Percentiles rank a stretch among this genome's conserved stretches.
These are phyloP conservation scores for Vigna unguiculata DNA, from an alignment of 306 rosid genomes.

Conservation along the genomic window DNA sequence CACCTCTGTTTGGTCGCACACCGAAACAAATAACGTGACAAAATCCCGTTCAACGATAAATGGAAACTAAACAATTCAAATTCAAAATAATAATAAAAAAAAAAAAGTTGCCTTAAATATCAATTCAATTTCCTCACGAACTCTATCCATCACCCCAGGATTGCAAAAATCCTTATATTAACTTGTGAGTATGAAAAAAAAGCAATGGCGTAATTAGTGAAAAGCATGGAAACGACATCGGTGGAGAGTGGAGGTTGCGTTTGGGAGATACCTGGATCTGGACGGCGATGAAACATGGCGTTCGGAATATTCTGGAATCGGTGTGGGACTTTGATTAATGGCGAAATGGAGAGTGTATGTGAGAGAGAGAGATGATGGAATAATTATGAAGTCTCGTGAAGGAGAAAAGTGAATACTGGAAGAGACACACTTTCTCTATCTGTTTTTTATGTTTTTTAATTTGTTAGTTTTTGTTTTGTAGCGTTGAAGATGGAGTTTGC, in stretches of 20 bases:
- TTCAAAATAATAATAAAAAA: not conserved
- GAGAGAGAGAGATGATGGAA: not conserved
- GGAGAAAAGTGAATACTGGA: not conserved
- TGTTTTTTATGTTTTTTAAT: not conserved
- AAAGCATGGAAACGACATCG: not conserved
- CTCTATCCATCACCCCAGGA: constrained; percentile 12
- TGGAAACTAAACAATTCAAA: not conserved
- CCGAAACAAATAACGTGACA: constrained; percentile 27
- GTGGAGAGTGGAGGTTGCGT: not conserved
- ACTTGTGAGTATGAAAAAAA: not conserved
- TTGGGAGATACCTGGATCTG: constrained; percentile 39
- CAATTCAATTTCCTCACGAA: constrained; percentile 33
- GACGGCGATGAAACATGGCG: constrained; percentile 36
- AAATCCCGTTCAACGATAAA: constrained; percentile 39
- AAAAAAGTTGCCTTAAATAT: constrained; percentile 9
- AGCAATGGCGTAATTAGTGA: not conserved
- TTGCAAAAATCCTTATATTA: not conserved
- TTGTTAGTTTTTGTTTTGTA: not conserved
- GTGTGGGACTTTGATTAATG: not conserved
- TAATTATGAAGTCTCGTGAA: constrained; percentile 15
- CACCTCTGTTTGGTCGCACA: constrained; percentile 5
- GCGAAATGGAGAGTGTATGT: not conserved
- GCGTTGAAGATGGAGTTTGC: not conserved
- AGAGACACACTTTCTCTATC: not conserved
- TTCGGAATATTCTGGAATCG: constrained; percentile 49